Conservation (phyloP, 129 eudicot species). For the Helichrysum umbraculigerum region DNA sequence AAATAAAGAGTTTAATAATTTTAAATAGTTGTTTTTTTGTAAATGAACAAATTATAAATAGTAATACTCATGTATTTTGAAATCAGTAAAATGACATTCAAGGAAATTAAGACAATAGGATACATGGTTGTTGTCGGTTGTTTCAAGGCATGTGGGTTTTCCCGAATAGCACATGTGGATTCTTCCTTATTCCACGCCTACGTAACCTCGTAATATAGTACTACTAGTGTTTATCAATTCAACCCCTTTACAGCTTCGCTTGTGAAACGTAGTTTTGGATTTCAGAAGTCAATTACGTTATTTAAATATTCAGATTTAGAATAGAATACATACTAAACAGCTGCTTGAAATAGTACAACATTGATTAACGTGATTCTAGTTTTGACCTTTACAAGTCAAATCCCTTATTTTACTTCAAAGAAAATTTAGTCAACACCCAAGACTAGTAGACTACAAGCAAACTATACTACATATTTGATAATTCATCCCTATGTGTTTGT, state of each 20-base stretch:
- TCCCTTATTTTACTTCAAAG: neutral
- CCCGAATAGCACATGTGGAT: constrained; percentile 8
- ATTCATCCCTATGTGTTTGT: too few relatives aligned
- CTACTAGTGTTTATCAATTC: constrained; percentile 2
- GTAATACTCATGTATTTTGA: too few relatives aligned
- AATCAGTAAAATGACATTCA: too few relatives aligned
- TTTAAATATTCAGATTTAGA: too few relatives aligned
- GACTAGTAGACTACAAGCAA: neutral
- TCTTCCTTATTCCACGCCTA: constrained; percentile 30
- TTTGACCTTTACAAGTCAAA: neutral
- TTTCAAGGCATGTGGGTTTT: constrained; percentile 28
- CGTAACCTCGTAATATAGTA: neutral
- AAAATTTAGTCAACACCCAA: neutral
- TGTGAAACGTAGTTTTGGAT: neutral
- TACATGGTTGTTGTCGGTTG: constrained; percentile 9
- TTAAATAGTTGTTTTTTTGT: too few relatives aligned
- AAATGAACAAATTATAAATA: too few relatives aligned
- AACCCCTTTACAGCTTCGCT: constrained; percentile 10
- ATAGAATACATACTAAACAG: too few relatives aligned
- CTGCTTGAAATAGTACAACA: neutral
- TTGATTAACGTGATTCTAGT: neutral
- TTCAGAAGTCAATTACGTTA: neutral
- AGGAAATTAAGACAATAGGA: neutral
- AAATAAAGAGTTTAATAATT: too few relatives aligned
- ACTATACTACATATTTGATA: neutral